These are phyloP conservation scores for Bretziella fagacearum DNA, from an alignment of 2,329 filamentous ascomycete genomes.

Conservation along the genomic window DNA sequence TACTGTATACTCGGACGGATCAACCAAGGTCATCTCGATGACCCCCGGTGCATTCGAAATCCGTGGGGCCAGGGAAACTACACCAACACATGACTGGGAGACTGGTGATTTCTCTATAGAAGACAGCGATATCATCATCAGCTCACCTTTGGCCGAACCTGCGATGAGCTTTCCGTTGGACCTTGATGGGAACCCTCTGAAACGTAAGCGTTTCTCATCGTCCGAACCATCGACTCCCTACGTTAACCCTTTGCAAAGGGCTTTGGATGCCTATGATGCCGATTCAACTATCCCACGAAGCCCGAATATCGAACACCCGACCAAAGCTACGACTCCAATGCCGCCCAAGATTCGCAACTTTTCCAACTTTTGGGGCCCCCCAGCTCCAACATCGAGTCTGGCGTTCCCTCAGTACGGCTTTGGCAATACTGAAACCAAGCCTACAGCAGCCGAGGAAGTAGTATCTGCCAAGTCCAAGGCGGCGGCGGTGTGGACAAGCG, in stretches of 20 bases:
- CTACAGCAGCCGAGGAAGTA: neutral
- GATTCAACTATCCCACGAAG: neutral
- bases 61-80: neutral
- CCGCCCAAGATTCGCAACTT: neutral
- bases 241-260: neutral
- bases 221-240: neutral
- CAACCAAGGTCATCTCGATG: neutral
- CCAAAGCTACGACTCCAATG: neutral
- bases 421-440: neutral
- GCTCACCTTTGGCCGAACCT: constrained; percentile 12
- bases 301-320: neutral
- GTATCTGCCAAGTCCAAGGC: neutral
- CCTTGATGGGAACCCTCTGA: neutral
- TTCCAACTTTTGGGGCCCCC: neutral
- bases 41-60: neutral
- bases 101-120: neutral
- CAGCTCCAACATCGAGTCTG: neutral
- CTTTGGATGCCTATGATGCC: neutral
- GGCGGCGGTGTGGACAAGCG: constrained; percentile 4
- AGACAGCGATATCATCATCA: constrained; percentile 7
- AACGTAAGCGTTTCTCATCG: constrained; percentile 4
- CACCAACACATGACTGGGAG: neutral
- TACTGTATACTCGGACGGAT: neutral
- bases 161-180: constrained; percentile 4
- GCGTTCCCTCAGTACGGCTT: constrained; percentile 3